These are phyloP conservation scores for Apodospora peruviana DNA, from an alignment of 495 filamentous ascomycete species.

Conservation along the genomic window DNA sequence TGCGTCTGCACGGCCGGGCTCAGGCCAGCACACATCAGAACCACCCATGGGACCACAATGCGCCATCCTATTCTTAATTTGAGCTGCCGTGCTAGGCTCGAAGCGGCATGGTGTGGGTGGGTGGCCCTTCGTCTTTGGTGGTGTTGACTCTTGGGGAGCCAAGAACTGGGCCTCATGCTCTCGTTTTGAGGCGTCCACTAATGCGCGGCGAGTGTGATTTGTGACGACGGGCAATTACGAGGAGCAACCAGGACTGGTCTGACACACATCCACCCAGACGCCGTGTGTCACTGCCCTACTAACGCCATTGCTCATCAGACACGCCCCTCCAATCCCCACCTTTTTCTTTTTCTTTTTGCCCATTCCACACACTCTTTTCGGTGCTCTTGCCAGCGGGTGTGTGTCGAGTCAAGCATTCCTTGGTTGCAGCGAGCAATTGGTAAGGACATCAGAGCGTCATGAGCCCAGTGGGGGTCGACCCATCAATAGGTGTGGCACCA, in stretches of 20 bases:
- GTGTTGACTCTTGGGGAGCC: slow-evolving; percentile 13
- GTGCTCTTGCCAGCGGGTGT: not conserved
- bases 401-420: too few relatives aligned
- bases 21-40: slow-evolving; percentile 19
- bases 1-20: slow-evolving; percentile 1
- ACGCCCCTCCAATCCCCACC: slow-evolving; percentile 6
- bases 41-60: slow-evolving; percentile 23
- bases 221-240: slow-evolving; percentile 28
- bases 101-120: slow-evolving; percentile 18
- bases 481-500: too few relatives aligned
- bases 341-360: not conserved
- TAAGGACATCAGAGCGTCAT: too few relatives aligned
- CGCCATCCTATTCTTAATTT: slow-evolving; percentile 31
- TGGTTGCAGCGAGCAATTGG: too few relatives aligned
- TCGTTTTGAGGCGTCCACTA: slow-evolving; percentile 19
- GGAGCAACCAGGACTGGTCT: slow-evolving; percentile 22
- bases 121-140: slow-evolving; percentile 8
- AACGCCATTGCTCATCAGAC: slow-evolving; percentile 9
- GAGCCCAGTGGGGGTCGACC: too few relatives aligned
- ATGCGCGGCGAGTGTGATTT: slow-evolving; percentile 24
- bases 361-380: not conserved
- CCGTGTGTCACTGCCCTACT: slow-evolving; percentile 26
- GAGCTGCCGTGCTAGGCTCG: slow-evolving; percentile 21
- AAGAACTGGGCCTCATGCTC: slow-evolving; percentile 16
- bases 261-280: slow-evolving; percentile 30